Conservation (phyloP, 73 alveolate species). For the Paramecium pentaurelia region DNA sequence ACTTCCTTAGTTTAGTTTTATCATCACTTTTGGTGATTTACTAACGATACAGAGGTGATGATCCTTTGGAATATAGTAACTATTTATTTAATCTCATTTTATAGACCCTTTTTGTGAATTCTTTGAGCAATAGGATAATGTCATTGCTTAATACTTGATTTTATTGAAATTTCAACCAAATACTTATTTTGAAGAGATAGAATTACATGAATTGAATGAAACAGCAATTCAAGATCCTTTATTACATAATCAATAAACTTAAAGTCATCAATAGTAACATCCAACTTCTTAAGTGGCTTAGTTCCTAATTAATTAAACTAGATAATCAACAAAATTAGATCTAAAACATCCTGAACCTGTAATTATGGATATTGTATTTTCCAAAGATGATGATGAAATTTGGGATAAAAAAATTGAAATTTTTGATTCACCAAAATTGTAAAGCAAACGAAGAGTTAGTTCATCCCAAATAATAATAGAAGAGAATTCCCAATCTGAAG, state of each 20-base stretch:
- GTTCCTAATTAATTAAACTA: not conserved
- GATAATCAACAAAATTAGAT: not conserved
- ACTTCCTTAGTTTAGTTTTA: not conserved
- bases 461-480: not conserved
- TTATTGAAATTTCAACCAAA: not conserved
- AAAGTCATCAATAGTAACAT: not conserved
- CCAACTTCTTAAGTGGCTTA: not conserved
- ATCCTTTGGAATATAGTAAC: not conserved
- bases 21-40: not conserved
- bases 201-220: not conserved
- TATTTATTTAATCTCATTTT: not conserved
- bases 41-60: not conserved
- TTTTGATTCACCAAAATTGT: not conserved
- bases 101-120: constrained; percentile 6
- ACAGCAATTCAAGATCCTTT: not conserved
- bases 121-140: not conserved
- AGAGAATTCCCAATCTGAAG: not conserved
- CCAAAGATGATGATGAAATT: not conserved
- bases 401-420: not conserved
- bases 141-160: not conserved
- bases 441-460: not conserved
- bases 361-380: not conserved
- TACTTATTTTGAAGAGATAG: not conserved
- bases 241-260: not conserved
- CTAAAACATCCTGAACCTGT: not conserved